A percentile compares a stretch with the other conserved stretches of the same genome.
phyloP scores from a whole-genome alignment of 2,329 filamentous ascomycete species.

The Talaromyces verruculosus region DNA sequence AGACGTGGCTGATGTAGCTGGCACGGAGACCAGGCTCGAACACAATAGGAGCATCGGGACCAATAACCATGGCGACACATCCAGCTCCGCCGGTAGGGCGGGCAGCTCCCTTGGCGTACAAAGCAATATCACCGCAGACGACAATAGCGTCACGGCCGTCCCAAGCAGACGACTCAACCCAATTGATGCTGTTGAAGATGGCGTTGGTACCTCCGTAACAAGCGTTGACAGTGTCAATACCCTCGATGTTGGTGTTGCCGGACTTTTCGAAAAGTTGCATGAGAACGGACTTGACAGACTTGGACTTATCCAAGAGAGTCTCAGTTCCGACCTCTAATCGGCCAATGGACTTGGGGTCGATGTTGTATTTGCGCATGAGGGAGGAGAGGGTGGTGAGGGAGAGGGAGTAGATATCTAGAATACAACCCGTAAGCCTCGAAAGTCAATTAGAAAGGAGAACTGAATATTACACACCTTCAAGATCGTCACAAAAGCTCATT shows the following conservation, averaged over 20 bases:
- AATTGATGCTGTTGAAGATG: conserved; percentile 79
- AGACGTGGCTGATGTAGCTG: conserved; percentile 78
- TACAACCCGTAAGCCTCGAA: neutral
- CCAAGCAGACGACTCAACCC: conserved; percentile 84
- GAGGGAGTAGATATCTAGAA: conserved; percentile 80
- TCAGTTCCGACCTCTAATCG: conserved; percentile 83
- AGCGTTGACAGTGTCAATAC: conserved; percentile 78
- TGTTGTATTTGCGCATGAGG: conserved; percentile 78
- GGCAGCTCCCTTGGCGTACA: conserved; percentile 80
- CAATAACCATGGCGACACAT: conserved; percentile 74
- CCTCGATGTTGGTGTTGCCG: conserved; percentile 80
- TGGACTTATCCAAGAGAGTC: conserved; percentile 84
- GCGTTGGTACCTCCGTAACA: conserved; percentile 87
- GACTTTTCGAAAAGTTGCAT: conserved; percentile 75
- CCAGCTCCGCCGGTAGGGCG: conserved; percentile 79
- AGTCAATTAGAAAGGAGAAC: neutral
- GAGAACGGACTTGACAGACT: conserved; percentile 83
- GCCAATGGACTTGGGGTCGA: conserved; percentile 75
- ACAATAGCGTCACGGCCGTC: conserved; percentile 80
- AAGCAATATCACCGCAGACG: conserved; percentile 77
- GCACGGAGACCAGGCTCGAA: conserved; percentile 77
- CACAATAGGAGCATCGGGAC: conserved; percentile 73
- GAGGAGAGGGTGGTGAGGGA: conserved; percentile 74
- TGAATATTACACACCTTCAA: conserved; percentile 61
- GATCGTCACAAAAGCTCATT: conserved; percentile 90